Evolutionary conservation across 768 basidiomycete species (phyloP).

Genomic region (Pleurotus platypus): DNA sequence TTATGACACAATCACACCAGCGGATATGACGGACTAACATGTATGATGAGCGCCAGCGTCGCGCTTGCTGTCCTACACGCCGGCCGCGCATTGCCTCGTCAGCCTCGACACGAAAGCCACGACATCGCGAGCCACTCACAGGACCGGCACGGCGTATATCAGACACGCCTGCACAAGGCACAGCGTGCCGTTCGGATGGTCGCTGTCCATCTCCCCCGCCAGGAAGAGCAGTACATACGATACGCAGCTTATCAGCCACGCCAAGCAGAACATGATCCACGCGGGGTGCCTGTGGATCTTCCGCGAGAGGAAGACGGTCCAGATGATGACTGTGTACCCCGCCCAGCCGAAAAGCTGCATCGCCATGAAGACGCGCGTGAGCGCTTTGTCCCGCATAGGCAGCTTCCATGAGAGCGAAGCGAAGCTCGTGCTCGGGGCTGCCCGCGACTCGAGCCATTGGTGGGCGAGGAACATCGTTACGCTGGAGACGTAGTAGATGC

Average conservation of each 20-base stretch:
- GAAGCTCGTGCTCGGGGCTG: not conserved
- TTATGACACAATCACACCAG: not conserved
- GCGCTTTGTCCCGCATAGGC: not conserved
- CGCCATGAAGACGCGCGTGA: constrained; percentile 6
- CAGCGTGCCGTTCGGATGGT: not conserved
- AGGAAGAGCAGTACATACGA: constrained; percentile 10
- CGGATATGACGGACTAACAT: not conserved
- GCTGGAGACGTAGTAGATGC: too few relatives aligned
- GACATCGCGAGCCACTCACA: not conserved
- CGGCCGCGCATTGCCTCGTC: too few relatives aligned
- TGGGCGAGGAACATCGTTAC: too few relatives aligned
- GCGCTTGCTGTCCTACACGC: not conserved
- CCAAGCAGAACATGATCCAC: constrained; percentile 10
- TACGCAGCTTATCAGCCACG: constrained; percentile 10
- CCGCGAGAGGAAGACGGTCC: constrained; percentile 4
- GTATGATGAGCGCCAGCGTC: constrained; percentile 4
- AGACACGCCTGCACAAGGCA: constrained; percentile 10
- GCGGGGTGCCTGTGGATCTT: not conserved
- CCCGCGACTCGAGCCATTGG: not conserved
- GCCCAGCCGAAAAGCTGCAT: constrained; percentile 7
- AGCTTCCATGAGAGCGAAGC: not conserved
- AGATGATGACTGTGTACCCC: constrained; percentile 4
- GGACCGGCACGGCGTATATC: constrained; percentile 8
- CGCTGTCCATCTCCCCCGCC: not conserved
- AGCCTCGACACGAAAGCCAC: too few relatives aligned